Evolutionary conservation across 139 green algal species (phyloP).

Genomic region (Zygnema cylindricum): DNA sequence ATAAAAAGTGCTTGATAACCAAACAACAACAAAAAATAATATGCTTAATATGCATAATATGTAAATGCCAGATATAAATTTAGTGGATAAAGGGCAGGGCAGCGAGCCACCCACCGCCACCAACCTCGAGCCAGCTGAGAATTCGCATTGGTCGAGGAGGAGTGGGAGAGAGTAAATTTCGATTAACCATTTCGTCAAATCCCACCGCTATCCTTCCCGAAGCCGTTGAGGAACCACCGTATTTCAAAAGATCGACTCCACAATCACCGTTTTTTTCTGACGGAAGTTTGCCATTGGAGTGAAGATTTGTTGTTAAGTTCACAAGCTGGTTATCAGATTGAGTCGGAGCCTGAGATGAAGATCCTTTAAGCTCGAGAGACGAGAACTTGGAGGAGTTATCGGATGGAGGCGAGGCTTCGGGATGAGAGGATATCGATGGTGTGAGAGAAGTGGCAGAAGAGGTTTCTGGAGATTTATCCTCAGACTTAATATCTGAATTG

Average conservation of each 20-base stretch:
- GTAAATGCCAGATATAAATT: no score
- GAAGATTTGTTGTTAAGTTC: no score
- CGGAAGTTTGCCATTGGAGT: background rate
- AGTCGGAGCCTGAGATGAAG: background rate
- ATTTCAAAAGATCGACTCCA: background rate
- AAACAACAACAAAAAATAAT: no score
- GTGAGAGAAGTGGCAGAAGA: background rate
- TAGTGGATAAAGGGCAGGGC: background rate
- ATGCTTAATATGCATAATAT: no score
- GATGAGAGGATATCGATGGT: background rate
- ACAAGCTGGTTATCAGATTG: no score
- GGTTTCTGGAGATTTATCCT: no score
- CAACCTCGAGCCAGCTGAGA: conserved; percentile 47
- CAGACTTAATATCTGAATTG: conserved; percentile 1
- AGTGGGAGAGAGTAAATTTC: conserved; percentile 34
- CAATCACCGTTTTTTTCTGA: background rate
- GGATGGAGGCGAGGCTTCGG: background rate
- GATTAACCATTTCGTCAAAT: conserved; percentile 32
- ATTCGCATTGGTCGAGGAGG: conserved; percentile 48
- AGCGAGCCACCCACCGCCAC: conserved; percentile 10
- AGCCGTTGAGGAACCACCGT: background rate
- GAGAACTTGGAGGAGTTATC: background rate
- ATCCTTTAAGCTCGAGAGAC: background rate
- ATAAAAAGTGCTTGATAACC: no score
- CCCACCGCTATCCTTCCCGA: conserved; percentile 37